Conservation (phyloP, 225 moss, liverwort and hornwort genomes). For the Marchantia polymorpha region DNA sequence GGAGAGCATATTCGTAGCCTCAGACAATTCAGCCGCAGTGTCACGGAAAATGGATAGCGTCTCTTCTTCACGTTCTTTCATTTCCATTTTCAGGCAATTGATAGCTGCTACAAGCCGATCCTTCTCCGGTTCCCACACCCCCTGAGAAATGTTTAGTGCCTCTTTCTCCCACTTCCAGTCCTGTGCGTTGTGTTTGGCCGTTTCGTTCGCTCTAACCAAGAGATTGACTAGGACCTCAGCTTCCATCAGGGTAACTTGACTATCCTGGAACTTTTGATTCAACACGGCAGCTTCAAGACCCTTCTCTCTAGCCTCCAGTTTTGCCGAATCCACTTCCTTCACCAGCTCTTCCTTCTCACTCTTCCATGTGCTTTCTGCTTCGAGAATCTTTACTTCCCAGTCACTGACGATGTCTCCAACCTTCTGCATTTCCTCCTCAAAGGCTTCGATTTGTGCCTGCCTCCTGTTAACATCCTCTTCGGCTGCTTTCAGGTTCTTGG, state of each 20-base stretch:
- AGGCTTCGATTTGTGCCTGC: slow-evolving; percentile 39
- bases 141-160: slow-evolving; percentile 40
- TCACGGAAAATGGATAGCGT: slow-evolving; percentile 29
- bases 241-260: slow-evolving; percentile 75
- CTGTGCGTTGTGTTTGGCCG: slow-evolving; percentile 52
- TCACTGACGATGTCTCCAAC: slow-evolving; percentile 49
- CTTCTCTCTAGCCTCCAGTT: slow-evolving; percentile 68
- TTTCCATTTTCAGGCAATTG: slow-evolving; percentile 33
- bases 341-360: slow-evolving; percentile 60
- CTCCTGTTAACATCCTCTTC: slow-evolving; percentile 32
- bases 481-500: slow-evolving; percentile 23
- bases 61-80: slow-evolving; percentile 33
- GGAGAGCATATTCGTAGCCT: slow-evolving; percentile 5
- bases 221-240: slow-evolving; percentile 73
- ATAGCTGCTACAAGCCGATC: slow-evolving; percentile 34
- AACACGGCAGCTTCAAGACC: slow-evolving; percentile 70
- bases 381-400: slow-evolving; percentile 54
- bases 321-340: slow-evolving; percentile 61
- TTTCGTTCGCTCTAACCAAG: slow-evolving; percentile 75
- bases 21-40: slow-evolving; percentile 16
- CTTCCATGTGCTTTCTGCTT: slow-evolving; percentile 59
- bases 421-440: slow-evolving; percentile 58
- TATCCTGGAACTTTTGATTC: slow-evolving; percentile 74
- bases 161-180: slow-evolving; percentile 66
- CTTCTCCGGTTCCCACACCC: slow-evolving; percentile 56